A percentile compares a stretch with the other conserved stretches of the same genome.
Evolutionary conservation across 768 basidiomycete genomes (phyloP).

Genomic region (Pleurotus tuber-regium): DNA sequence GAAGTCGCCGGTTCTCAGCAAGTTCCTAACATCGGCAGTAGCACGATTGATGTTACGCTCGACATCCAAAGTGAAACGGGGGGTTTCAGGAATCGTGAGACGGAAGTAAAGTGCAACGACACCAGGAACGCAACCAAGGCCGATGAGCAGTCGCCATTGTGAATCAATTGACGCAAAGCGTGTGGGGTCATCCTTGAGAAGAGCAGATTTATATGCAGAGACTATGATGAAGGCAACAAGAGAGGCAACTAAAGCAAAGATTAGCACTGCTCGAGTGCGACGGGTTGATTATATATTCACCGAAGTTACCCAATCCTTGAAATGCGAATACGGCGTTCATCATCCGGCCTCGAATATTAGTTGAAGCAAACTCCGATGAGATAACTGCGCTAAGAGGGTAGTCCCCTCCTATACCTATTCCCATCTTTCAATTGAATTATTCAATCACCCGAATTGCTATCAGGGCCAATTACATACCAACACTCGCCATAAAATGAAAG

Average conservation of each 20-base stretch:
- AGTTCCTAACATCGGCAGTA: conserved; percentile 65
- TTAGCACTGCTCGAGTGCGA: not conserved
- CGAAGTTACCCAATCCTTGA: conserved; percentile 85
- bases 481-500: conserved; percentile 81
- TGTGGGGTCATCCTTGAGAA: conserved; percentile 39
- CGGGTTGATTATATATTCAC: conserved; percentile 33
- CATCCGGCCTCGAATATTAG: conserved; percentile 73
- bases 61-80: conserved; percentile 89
- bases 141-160: conserved; percentile 86
- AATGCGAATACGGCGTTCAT: conserved; percentile 87
- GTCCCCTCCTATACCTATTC: conserved; percentile 84
- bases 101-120: conserved; percentile 85
- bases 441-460: not conserved
- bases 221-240: conserved; percentile 64
- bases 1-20: conserved; percentile 51
- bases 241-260: conserved; percentile 44
- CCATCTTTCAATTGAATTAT: conserved; percentile 43
- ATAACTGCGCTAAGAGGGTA: conserved; percentile 86
- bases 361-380: conserved; percentile 84
- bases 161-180: conserved; percentile 57
- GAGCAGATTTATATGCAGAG: conserved; percentile 59
- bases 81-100: conserved; percentile 88
- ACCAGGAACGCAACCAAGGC: conserved; percentile 82
- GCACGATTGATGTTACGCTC: conserved; percentile 81
- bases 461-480: conserved; percentile 34